Conservation (phyloP, 768 basidiomycete genomes). For the Lepiota venenata region DNA sequence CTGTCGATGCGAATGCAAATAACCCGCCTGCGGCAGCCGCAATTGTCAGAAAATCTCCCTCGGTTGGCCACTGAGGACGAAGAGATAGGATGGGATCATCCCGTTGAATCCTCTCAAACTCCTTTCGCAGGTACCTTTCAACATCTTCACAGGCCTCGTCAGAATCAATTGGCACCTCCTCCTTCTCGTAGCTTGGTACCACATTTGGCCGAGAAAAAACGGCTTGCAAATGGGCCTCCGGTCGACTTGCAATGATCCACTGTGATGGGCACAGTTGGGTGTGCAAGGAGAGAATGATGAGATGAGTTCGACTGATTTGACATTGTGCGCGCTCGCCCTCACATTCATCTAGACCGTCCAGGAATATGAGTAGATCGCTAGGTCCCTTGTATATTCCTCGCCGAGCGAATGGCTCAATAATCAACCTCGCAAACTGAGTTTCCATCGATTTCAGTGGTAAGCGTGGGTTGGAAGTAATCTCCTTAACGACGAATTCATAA, state of each 20-base stretch:
- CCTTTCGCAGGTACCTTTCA: slow-evolving; percentile 12
- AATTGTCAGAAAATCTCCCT: slow-evolving; percentile 10
- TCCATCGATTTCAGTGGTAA: slow-evolving; percentile 5
- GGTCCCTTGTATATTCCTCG: background rate
- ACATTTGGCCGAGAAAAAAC: slow-evolving; percentile 5
- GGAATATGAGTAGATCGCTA: slow-evolving; percentile 11
- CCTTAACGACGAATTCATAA: slow-evolving; percentile 2
- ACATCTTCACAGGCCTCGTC: slow-evolving; percentile 16
- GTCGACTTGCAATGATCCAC: slow-evolving; percentile 24
- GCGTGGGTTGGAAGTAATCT: slow-evolving; percentile 6
- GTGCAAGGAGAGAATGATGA: background rate
- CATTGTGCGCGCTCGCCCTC: slow-evolving; percentile 6
- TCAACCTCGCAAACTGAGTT: slow-evolving; percentile 12
- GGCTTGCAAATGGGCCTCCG: slow-evolving; percentile 19
- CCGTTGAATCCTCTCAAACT: slow-evolving; percentile 12
- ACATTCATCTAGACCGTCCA: slow-evolving; percentile 27
- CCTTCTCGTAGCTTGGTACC: background rate
- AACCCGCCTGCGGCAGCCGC: slow-evolving; percentile 19
- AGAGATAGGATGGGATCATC: background rate
- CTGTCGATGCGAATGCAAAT: slow-evolving; percentile 23
- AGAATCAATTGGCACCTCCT: slow-evolving; percentile 9
- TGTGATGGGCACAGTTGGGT: slow-evolving; percentile 7
- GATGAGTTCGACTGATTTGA: slow-evolving; percentile 14
- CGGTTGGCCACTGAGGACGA: slow-evolving; percentile 17
- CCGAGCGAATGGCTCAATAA: slow-evolving; percentile 12